These are phyloP conservation scores for Nakataea oryzae DNA, from an alignment of 2,329 filamentous ascomycete species.

Conservation along the genomic window DNA sequence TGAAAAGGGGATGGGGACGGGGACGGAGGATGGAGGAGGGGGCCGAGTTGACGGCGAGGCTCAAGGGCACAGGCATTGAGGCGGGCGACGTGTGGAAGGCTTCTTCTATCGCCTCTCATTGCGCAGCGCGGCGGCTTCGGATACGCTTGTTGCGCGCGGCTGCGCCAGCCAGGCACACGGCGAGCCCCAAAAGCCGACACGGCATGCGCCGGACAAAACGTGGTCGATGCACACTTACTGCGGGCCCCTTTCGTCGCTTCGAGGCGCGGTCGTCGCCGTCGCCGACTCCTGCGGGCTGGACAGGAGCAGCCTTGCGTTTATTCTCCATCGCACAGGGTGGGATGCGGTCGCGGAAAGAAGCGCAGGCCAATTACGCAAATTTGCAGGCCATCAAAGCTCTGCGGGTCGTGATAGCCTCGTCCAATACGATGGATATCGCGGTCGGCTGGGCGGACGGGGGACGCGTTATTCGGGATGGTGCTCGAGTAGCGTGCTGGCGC, in stretches of 20 bases:
- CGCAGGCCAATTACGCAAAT: not conserved
- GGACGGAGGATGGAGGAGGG: not conserved
- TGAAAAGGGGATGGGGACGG: not conserved
- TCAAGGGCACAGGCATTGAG: not conserved
- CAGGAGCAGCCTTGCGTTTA: conserved; percentile 41
- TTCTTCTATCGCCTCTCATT: not conserved
- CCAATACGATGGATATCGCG: not conserved
- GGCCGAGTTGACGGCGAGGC: not conserved
- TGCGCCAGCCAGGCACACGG: not conserved
- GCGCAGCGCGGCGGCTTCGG: not conserved
- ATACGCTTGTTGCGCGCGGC: not conserved
- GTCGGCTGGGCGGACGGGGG: not conserved
- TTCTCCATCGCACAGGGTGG: conserved; percentile 33
- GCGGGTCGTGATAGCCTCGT: conserved; percentile 1
- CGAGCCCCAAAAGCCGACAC: not conserved
- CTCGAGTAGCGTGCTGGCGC: conserved; percentile 3
- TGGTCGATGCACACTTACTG: conserved; percentile 24
- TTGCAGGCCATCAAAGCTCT: not conserved
- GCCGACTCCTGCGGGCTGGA: conserved; percentile 29
- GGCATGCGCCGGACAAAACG: not conserved
- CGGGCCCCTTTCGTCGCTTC: conserved; percentile 44
- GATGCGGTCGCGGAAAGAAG: conserved; percentile 4
- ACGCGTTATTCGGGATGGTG: conserved; percentile 1
- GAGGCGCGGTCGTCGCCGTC: conserved; percentile 41
- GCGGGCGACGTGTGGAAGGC: not conserved